A percentile compares a stretch with the other conserved stretches of the same genome.
These are phyloP conservation scores for Kodamaea jinghongensis DNA, from an alignment of 805 yeast genomes.

Conservation along the genomic window DNA sequence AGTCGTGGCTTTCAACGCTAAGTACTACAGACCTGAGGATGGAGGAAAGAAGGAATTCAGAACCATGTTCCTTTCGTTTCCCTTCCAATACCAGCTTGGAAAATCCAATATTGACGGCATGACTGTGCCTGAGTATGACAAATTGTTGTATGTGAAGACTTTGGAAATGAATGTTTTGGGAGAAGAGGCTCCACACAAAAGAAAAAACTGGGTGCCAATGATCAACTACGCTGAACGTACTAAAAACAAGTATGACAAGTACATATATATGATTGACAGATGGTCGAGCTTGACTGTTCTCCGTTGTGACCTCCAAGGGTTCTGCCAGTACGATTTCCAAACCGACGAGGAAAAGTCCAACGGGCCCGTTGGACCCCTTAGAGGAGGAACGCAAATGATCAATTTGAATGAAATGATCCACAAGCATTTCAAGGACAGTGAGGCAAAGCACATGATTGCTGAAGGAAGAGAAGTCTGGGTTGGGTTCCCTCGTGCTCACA, in stretches of 20 bases:
- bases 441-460: conserved; percentile 10
- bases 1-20: conserved; percentile 42
- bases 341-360: neutral
- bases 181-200: conserved; percentile 12
- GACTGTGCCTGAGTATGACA: too few relatives aligned
- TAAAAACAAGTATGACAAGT: conserved; percentile 22
- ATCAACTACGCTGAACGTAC: conserved; percentile 22
- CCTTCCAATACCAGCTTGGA: conserved; percentile 33
- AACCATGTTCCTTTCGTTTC: conserved; percentile 31
- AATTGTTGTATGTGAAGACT: conserved; percentile 16
- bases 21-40: conserved; percentile 12
- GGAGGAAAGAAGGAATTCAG: conserved; percentile 13
- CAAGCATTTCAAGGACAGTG: neutral
- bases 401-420: conserved; percentile 15
- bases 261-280: conserved; percentile 29
- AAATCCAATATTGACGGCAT: conserved; percentile 22
- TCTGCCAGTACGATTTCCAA: conserved; percentile 18
- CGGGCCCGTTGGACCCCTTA: conserved; percentile 26
- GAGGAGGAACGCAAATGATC: conserved; percentile 36
- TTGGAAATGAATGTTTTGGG: conserved; percentile 14
- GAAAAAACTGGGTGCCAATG: conserved; percentile 42
- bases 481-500: conserved; percentile 40
- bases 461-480: conserved; percentile 37
- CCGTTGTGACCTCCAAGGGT: conserved; percentile 20
- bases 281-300: conserved; percentile 29